Percentiles rank a stretch among this genome's conserved stretches.
These are phyloP conservation scores for Thraustochytrium sp. DNA, from an alignment of 352 stramenopile species.

Conservation along the genomic window DNA sequence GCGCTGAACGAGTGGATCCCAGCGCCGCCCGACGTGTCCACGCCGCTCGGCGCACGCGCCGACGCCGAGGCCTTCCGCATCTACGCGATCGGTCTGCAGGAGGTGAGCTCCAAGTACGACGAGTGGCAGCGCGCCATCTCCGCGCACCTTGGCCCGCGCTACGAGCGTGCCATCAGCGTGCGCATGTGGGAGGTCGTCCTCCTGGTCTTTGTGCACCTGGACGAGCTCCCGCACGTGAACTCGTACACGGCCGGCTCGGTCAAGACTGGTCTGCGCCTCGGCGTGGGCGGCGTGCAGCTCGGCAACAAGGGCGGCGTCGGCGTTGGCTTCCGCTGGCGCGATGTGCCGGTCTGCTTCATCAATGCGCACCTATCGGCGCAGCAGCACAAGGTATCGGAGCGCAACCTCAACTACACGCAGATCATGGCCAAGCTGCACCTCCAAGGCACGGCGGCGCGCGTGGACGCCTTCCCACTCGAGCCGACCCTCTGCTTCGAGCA, in stretches of 20 bases:
- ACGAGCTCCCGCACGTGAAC: conserved; percentile 1
- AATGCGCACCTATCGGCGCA: conserved; percentile 89
- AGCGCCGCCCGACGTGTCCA: background rate
- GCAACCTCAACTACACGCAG: conserved; percentile 75
- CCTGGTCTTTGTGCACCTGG: conserved; percentile 31
- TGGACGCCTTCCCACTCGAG: conserved; percentile 18
- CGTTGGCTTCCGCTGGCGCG: conserved; percentile 68
- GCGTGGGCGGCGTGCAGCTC: conserved; percentile 53
- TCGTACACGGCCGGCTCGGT: background rate
- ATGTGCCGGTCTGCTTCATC: conserved; percentile 78
- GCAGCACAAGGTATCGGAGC: conserved; percentile 73
- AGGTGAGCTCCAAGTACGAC: conserved; percentile 41
- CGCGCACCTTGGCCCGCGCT: conserved; percentile 14
- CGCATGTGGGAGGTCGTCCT: conserved; percentile 46
- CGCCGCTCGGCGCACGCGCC: background rate
- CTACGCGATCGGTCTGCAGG: conserved; percentile 44
- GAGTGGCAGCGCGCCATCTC: conserved; percentile 20
- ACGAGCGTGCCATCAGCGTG: background rate
- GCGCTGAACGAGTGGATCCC: conserved; percentile 10
- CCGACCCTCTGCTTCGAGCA: conserved; percentile 62
- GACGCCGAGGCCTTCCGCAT: background rate
- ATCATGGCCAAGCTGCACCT: conserved; percentile 41
- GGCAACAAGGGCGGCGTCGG: conserved; percentile 90
- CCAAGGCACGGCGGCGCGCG: background rate
- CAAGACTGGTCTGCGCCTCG: conserved; percentile 38